Base-by-base conservation (phyloP, 2,329 filamentous ascomycete genomes). In the Alternaria hordeiaustralica region DNA sequence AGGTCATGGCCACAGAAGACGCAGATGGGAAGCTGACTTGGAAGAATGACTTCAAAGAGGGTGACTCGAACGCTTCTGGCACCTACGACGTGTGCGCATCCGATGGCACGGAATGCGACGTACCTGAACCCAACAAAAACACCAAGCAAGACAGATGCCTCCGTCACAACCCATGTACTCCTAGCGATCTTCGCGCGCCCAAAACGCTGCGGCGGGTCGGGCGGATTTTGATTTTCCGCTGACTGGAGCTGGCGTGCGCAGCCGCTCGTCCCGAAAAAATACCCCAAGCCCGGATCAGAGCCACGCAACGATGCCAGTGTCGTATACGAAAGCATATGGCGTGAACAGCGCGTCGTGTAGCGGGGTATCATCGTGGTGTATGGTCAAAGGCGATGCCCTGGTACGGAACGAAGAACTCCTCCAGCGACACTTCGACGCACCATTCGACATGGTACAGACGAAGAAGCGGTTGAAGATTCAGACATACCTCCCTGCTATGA, bases 361-460 rank as follows among this genome's bases (percentile, higher is more conserved):
- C 44, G 62, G 76, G 46, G 55, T 71, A 61, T 69, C 77, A 18
- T 61, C 71, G 57, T 60, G 72, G 73, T 71, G 78, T 55, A 86
- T 64, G 1, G 86, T 84, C 6, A 84, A 74, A 1, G 87, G 92
- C 78, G 88, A 94, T 69, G 86, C 91, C 1, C 94, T 96, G 75
- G 84, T 97, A 64, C 80, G 82, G 23, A 84, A 87, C 66, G 85
- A 88, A 60, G 79, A 82, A 18, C 79, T 86, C 20, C 78, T 90
- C 21, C 75, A 80, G 59, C 72, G 82, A 26, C 85, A 89, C 68
- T 97, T 98, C 76, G 92, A 97, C 76, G 88, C 87, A 69, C 93
- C 96, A 11, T 97, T 98, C 78, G 85, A 88, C 69, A 86, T 93
- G 21, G 89, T 96, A 3, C 92, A 95, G 78, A 88, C 88, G 15